Evolutionary conservation across 768 basidiomycete species (phyloP), one percentile per base, ranked within the genome.

Genomic region (Rhodotorula kratochvilovae): DNA sequence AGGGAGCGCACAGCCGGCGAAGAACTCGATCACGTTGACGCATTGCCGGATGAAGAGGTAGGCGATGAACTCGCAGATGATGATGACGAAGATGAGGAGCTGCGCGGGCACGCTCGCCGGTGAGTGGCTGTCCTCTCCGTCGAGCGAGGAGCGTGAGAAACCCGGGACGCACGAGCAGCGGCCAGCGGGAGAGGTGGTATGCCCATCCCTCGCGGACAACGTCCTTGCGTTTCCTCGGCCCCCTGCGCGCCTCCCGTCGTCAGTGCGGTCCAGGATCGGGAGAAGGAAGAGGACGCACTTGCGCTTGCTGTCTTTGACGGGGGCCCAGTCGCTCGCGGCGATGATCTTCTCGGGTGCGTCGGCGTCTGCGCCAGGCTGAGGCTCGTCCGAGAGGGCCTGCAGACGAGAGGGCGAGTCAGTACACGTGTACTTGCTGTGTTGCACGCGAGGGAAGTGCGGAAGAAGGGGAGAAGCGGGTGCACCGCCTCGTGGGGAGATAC

Each of bases 11-110:
- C 93, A 97, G 58, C 92, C 92, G 35, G 89, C 87, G 55, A 95
- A 79, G 86, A 88, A 97, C 81, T 99, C 95, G 79, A 96, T 91
- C 8, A 90, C 85, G 78, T 97, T 97, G 54, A 99, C 96, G 27
- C 95, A 77, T 79, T 99, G 95, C 25, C 95, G 84, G 58, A 92
- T 90, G 46, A 91, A 73, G 50, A 98, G 86, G 77, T 99, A 99
- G 36, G 76, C 68, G 46, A 79, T 67, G 79, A 98, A 97, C 80
- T 97, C 89, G 23, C 84, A 83, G 50, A 86, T 84, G 66, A 98
- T 96, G 80, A 96, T 86, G 11, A 87, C 63, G 76, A 91, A 90
- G 45, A 98, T 90, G 72, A 95, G 86, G 70, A 84, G 79, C 93
- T 96, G 73, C n/a, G 29, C 13, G 51, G 16, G 11, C 15, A 3